Evolutionary conservation across 2,329 filamentous ascomycete genomes (phyloP).

Genomic region (Lecanoromycetidae sp.): DNA sequence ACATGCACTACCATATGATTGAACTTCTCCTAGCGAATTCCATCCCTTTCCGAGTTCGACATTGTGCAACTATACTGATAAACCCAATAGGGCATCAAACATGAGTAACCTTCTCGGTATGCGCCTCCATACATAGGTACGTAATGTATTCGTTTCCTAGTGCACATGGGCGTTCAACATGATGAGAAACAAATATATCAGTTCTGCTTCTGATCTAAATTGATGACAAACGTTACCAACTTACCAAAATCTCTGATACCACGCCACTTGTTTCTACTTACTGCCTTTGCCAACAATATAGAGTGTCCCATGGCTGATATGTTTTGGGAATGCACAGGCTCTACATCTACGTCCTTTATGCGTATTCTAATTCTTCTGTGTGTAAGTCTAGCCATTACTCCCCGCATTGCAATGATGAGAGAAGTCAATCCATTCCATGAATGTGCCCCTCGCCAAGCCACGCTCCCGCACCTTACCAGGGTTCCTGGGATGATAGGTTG

Average conservation of each 20-base stretch:
- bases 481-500: conserved; percentile 55
- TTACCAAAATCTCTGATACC: conserved; percentile 41
- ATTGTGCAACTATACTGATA: too few species aligned
- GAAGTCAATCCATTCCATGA: conserved; percentile 70
- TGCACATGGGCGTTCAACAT: conserved; percentile 24
- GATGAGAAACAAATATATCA: conserved; percentile 55
- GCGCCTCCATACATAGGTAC: not conserved
- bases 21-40: not conserved
- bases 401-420: conserved; percentile 40
- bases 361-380: not conserved
- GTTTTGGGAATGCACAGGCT: not conserved
- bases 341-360: not conserved
- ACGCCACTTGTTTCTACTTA: not conserved
- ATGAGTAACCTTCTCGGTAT: not conserved
- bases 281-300: not conserved
- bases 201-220: conserved; percentile 62
- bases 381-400: not conserved
- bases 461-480: conserved; percentile 58
- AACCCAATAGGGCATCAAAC: not conserved
- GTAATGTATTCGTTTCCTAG: not conserved
- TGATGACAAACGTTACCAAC: conserved; percentile 56
- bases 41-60: not conserved
- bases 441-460: conserved; percentile 53
- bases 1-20: conserved; percentile 69
- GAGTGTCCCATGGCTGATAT: not conserved